Evolutionary conservation across 257 asterid genomes (phyloP).

Genomic region (Plantago elongata): DNA sequence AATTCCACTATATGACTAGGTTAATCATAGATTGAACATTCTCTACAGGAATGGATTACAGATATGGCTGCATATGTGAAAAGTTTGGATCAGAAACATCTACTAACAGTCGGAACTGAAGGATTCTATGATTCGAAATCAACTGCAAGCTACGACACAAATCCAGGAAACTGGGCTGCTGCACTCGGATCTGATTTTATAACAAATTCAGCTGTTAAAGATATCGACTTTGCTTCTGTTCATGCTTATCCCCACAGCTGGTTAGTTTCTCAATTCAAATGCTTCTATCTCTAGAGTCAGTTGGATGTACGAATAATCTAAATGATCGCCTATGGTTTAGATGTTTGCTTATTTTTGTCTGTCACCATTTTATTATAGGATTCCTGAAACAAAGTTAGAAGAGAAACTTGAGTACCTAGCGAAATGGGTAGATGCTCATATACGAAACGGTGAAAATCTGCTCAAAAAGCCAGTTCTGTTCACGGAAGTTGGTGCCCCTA

Average conservation of each 20-base stretch:
- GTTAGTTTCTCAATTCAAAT: constrained; percentile 22
- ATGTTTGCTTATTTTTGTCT: not conserved
- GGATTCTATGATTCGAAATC: constrained; percentile 42
- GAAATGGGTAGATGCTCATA: constrained; percentile 34
- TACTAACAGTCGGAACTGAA: constrained; percentile 50
- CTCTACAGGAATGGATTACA: constrained; percentile 40
- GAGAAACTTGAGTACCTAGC: constrained; percentile 23
- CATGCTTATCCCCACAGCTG: constrained; percentile 65
- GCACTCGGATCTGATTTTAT: constrained; percentile 55
- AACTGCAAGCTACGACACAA: constrained; percentile 28
- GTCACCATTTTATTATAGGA: constrained; percentile 10
- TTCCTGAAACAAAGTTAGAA: constrained; percentile 19
- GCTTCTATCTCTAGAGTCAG: no score
- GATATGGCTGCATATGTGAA: constrained; percentile 56
- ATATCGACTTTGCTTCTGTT: constrained; percentile 58
- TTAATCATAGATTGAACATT: not conserved
- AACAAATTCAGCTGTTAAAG: constrained; percentile 37
- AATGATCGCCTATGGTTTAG: not conserved
- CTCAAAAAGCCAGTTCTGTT: constrained; percentile 37
- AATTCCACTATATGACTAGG: not conserved
- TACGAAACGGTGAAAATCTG: constrained; percentile 23
- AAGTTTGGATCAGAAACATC: constrained; percentile 45
- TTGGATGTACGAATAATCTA: no score
- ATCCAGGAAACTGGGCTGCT: constrained; percentile 61
- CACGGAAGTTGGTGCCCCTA: constrained; percentile 33